Evolutionary conservation across 78 protist genomes (phyloP).

Genomic region (Emiliania huxleyi): DNA sequence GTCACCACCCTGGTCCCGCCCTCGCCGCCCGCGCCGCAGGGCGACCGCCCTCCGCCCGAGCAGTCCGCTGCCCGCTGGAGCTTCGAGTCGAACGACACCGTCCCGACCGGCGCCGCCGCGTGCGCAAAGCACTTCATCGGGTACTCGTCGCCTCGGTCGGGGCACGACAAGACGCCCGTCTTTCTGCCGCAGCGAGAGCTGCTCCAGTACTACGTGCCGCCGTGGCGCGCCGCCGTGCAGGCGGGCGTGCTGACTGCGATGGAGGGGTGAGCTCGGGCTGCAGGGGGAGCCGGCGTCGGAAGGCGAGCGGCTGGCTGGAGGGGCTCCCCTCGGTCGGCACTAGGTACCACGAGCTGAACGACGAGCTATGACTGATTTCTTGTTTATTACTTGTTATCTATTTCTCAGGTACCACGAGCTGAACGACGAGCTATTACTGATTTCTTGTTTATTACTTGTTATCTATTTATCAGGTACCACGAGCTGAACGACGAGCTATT

Average conservation of each 20-base stretch:
- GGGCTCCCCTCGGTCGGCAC: no score
- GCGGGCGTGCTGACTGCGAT: slow-evolving; percentile 49
- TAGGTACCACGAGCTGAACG: no score
- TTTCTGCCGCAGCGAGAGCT: slow-evolving; percentile 57
- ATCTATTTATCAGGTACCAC: no score
- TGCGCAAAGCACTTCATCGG: slow-evolving; percentile 65
- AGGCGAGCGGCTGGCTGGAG: no score
- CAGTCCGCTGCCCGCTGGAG: background rate
- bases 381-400: no score
- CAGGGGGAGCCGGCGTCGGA: no score
- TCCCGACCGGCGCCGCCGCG: slow-evolving; percentile 30
- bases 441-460: slow-evolving; percentile 41
- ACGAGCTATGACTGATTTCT: no score
- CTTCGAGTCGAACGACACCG: background rate
- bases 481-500: no score
- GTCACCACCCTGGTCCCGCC: background rate
- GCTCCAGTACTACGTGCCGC: slow-evolving; percentile 56
- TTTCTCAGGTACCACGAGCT: slow-evolving; percentile 60
- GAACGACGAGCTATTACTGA: slow-evolving; percentile 59
- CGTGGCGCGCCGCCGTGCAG: slow-evolving; percentile 47
- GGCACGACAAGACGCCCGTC: slow-evolving; percentile 66
- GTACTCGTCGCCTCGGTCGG: slow-evolving; percentile 57
- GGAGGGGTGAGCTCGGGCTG: no score
- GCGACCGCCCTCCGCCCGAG: no score
- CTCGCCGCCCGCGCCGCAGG: background rate